Base-by-base conservation (phyloP, 31 red algal genomes). In the Endocladia muricata region DNA sequence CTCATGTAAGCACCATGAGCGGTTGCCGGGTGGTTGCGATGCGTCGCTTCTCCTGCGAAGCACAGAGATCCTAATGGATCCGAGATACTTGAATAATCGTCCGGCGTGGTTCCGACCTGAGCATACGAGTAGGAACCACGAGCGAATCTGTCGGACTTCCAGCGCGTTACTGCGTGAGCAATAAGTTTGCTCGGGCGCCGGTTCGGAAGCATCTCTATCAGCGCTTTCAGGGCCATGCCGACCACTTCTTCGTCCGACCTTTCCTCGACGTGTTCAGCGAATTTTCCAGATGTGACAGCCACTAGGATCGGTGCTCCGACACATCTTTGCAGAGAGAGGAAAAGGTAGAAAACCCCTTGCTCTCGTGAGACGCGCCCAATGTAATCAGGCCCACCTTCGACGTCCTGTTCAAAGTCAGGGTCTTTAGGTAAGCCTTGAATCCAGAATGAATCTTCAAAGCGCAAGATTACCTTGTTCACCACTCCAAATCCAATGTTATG, bases 31-130 rank as follows among this genome's bases (percentile, higher is more conserved):
- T 94, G 89, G 32, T 71, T 70, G 21, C 79, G 84, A 63, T 85
- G 85, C 39, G 96, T 98, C 21, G 87, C 82, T 68, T 98, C 96
- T 8, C 96, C 96, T 1, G 96, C 96, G 74, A 94, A 98, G 26
- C 61, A 89, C 15, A 98, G 57, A 25, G 72, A 57, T 47, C 76
- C 91, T 5, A 98, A 78, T 3, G 83, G 85, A 58, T 77, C 48
- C 2, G 87, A 75, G 21, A 94, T 88, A 3, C 42, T 33, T 19
- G 62, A 62, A 63, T 92, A 94, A 39, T 88, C 89, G 38, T 80
- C 61, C 26, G 84, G 79, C 4, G 83, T 85, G 31, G 87, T 80
- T 3, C 81, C 76, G 7, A 89, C 85, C 52, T 79, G 57, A 0
- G 87, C 76, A 44, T 71, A 98, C 9, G 96, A 98, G 58, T 94